Conservation (phyloP, 2,329 filamentous ascomycete species). For the Raffaelea arxii region DNA sequence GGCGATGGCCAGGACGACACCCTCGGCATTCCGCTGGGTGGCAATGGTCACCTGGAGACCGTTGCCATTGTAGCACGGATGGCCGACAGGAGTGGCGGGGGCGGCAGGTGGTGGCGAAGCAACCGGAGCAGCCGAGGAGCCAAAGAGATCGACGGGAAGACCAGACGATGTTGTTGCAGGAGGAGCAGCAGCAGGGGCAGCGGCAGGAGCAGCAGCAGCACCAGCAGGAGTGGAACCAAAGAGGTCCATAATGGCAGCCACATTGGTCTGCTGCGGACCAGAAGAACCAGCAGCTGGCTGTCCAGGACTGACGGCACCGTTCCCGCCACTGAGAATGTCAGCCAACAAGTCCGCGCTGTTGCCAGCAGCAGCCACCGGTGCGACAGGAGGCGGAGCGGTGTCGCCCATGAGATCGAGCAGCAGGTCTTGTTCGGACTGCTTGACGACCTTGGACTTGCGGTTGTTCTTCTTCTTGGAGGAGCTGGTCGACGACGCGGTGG, state of each 20-base stretch:
- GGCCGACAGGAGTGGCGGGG: constrained; percentile 33
- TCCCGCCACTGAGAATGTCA: constrained; percentile 74
- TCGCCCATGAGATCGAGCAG: constrained; percentile 89
- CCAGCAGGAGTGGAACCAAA: constrained; percentile 41
- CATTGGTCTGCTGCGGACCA: constrained; percentile 44
- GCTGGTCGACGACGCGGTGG: constrained; percentile 48
- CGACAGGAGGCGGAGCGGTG: constrained; percentile 49
- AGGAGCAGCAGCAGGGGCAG: constrained; percentile 23
- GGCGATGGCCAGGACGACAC: constrained; percentile 70
- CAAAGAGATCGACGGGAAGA: constrained; percentile 38
- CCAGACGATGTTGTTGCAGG: constrained; percentile 29
- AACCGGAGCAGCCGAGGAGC: constrained; percentile 27
- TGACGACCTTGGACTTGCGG: constrained; percentile 65
- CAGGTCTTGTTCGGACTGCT: constrained; percentile 84
- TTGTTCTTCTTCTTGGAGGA: constrained; percentile 59
- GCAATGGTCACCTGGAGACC: constrained; percentile 72
- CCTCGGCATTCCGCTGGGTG: constrained; percentile 72
- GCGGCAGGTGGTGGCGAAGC: constrained; percentile 25
- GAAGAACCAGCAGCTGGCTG: constrained; percentile 34
- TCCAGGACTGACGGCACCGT: constrained; percentile 33
- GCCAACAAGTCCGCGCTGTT: constrained; percentile 84
- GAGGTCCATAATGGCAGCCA: constrained; percentile 81
- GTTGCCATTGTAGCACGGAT: constrained; percentile 79
- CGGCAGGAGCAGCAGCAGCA: constrained; percentile 3
- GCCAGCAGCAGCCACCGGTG: constrained; percentile 41